Evolutionary conservation across 306 rosid genomes (phyloP).

Genomic region (Gleditsia sinensis): DNA sequence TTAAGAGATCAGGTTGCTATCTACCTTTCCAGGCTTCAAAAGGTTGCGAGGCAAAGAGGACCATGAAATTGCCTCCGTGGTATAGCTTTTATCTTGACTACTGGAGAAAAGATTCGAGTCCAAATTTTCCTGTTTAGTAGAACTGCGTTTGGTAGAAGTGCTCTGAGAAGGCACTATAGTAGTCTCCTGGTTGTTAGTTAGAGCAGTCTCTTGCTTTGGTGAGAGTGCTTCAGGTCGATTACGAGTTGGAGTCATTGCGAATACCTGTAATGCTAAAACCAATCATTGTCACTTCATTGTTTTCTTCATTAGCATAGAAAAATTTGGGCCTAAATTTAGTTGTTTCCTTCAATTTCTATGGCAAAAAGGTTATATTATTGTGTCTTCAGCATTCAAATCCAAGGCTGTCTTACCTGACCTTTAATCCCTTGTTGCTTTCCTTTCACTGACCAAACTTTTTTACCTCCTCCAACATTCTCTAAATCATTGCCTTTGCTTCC

Average conservation of each 20-base stretch:
- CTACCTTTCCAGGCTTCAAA: slow-evolving; percentile 77
- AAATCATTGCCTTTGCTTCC: slow-evolving; percentile 55
- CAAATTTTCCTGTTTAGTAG: slow-evolving; percentile 63
- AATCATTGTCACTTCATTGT: slow-evolving; percentile 30
- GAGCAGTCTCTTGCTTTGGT: slow-evolving; percentile 51
- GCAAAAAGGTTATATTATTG: background rate
- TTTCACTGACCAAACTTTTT: slow-evolving; percentile 53
- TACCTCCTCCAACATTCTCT: slow-evolving; percentile 54
- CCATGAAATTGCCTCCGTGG: slow-evolving; percentile 58
- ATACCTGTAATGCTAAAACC: slow-evolving; percentile 52
- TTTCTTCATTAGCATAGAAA: background rate
- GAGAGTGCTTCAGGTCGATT: slow-evolving; percentile 51
- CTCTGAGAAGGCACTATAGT: slow-evolving; percentile 39
- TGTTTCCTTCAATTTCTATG: slow-evolving; percentile 7
- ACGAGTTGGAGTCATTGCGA: slow-evolving; percentile 34
- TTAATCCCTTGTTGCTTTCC: slow-evolving; percentile 69
- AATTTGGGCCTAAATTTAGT: background rate
- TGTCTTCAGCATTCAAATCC: slow-evolving; percentile 14
- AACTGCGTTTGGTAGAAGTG: slow-evolving; percentile 43
- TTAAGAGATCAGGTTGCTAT: background rate
- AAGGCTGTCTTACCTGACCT: slow-evolving; percentile 71
- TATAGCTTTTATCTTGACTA: slow-evolving; percentile 45
- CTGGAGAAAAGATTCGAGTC: slow-evolving; percentile 49
- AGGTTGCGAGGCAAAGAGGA: slow-evolving; percentile 71
- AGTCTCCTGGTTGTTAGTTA: slow-evolving; percentile 47